A percentile compares a stretch with the other conserved stretches of the same genome.
Conservation (phyloP, 2,329 filamentous ascomycete genomes). For the Hortaea werneckii region DNA sequence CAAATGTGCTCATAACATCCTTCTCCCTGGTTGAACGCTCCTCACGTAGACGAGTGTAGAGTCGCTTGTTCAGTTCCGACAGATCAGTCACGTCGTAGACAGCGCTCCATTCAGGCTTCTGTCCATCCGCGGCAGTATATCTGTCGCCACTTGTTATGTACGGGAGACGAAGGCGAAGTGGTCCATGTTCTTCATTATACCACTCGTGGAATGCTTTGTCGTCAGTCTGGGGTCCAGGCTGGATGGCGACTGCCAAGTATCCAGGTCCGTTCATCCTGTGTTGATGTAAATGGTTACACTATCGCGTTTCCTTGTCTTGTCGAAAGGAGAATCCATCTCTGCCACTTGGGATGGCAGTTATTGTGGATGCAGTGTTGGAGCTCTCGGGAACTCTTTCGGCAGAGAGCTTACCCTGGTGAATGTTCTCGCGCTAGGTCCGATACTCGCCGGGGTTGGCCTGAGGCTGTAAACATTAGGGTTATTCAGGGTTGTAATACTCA, state of each 20-base stretch:
- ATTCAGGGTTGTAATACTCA: too few species aligned
- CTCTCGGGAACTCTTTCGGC: neutral
- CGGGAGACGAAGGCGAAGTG: conserved; percentile 64
- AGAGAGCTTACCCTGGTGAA: neutral
- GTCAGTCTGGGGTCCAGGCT: conserved; percentile 57
- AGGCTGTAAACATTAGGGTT: too few species aligned
- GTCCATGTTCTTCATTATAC: conserved; percentile 92
- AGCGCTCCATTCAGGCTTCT: conserved; percentile 62
- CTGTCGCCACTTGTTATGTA: conserved; percentile 70
- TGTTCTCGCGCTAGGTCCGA: neutral
- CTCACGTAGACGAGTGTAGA: conserved; percentile 57
- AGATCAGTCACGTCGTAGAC: conserved; percentile 74
- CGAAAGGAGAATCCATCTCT: neutral
- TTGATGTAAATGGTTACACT: neutral
- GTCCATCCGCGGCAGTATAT: conserved; percentile 57
- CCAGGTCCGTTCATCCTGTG: conserved; percentile 8
- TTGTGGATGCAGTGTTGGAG: neutral
- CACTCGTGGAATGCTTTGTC: conserved; percentile 72
- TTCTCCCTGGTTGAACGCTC: conserved; percentile 37
- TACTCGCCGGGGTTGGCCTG: too few species aligned
- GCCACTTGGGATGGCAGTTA: neutral
- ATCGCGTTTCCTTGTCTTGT: neutral
- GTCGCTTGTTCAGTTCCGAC: conserved; percentile 56
- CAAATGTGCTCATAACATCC: conserved; percentile 49
- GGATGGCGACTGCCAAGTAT: conserved; percentile 58